Percentiles rank a stretch among this genome's conserved stretches.
Conservation (phyloP, 352 stramenopile genomes). For the Phytopythium sindhum region DNA sequence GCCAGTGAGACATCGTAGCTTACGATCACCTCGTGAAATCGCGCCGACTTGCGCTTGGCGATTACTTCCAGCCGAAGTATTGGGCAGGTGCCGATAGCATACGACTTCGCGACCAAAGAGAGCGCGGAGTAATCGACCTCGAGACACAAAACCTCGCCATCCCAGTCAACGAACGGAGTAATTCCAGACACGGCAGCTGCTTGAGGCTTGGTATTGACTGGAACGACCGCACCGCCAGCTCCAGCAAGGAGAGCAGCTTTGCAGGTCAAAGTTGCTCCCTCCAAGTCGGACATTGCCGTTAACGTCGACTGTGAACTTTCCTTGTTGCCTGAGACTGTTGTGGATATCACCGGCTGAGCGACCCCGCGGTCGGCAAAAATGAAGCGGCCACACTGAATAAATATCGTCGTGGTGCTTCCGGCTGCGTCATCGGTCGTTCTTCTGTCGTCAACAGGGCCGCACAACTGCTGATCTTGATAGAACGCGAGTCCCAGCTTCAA, state of each 20-base stretch:
- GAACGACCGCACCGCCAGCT: background rate
- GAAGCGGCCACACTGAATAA: conserved; percentile 3
- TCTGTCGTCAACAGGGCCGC: conserved; percentile 5
- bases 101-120: conserved; percentile 14
- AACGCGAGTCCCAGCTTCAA: conserved; percentile 18
- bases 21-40: conserved; percentile 26
- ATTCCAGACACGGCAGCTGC: background rate
- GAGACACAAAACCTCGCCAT: conserved; percentile 16
- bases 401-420: background rate
- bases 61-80: conserved; percentile 34
- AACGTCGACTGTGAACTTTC: background rate
- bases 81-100: conserved; percentile 26
- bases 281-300: background rate
- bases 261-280: background rate
- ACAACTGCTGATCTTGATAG: conserved; percentile 23
- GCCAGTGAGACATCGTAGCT: conserved; percentile 21
- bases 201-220: background rate
- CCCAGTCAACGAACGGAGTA: conserved; percentile 10
- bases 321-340: background rate
- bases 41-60: conserved; percentile 14
- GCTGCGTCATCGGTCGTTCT: background rate
- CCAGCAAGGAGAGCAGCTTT: background rate
- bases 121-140: conserved; percentile 11
- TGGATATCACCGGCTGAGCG: background rate
- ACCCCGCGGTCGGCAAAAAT: background rate